Evolutionary conservation across 345 rosid genomes (phyloP).

Genomic region (Syzygium oleosum): DNA sequence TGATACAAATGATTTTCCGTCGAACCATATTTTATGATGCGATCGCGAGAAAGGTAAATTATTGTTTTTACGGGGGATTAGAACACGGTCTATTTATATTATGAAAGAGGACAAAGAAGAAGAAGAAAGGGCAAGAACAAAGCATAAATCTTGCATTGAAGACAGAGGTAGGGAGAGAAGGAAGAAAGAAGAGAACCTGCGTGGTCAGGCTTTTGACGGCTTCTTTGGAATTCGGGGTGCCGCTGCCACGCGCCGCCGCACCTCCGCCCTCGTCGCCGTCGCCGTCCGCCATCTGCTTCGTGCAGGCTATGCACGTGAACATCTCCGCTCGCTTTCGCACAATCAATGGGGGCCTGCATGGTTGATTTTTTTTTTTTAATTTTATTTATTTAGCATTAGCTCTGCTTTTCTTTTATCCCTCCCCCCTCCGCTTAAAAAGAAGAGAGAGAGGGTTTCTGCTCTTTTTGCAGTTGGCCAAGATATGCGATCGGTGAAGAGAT

Average conservation of each 20-base stretch:
- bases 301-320: constrained; percentile 98
- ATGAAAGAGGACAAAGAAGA: not conserved
- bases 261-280: constrained; percentile 56
- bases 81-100: not conserved
- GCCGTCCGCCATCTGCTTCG: constrained; percentile 63
- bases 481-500: not conserved
- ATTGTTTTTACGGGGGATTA: not conserved
- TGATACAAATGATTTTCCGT: not conserved
- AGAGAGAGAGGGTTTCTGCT: not conserved
- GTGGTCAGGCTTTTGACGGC: constrained; percentile 99
- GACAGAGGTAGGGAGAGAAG: not conserved
- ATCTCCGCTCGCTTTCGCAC: constrained; percentile 16
- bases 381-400: not conserved
- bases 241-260: constrained; percentile 52
- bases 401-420: not conserved
- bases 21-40: not conserved
- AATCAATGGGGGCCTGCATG: not conserved
- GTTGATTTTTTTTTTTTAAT: not conserved
- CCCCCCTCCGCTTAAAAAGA: not conserved
- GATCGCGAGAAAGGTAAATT: not conserved
- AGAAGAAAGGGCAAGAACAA: not conserved
- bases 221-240: constrained; percentile 79
- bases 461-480: not conserved
- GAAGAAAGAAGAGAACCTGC: constrained; percentile 45
- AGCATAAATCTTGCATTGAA: not conserved